Evolutionary conservation across 805 yeast genomes (phyloP), one percentile per base, ranked within the genome.

Genomic region (Ogataea kodamae): DNA sequence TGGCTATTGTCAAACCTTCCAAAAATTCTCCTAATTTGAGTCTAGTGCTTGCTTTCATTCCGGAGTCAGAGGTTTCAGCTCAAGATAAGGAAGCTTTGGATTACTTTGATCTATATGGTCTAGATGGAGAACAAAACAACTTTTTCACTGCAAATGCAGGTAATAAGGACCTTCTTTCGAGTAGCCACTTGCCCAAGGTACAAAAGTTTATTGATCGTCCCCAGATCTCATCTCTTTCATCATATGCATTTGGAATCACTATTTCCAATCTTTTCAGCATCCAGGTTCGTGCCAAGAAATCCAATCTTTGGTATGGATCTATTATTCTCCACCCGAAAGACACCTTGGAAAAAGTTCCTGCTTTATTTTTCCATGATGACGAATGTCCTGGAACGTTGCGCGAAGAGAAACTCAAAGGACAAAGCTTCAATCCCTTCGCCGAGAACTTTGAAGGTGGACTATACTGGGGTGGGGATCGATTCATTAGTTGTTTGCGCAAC

Each of bases 271-370:
- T 90, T 5, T 90, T 78, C 56, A 83, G 95, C 16, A 68, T 92
- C 24, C 95, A 89, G 56, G 73, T 81, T 9, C 70, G 97, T 34
- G 80, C 80, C 2, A 97, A 96, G 5, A 78, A 88, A 2, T 64
- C 76, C 10, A 95, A 89, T 2, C 79, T 88, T 77, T 90, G 97
- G 96, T 76, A 74, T 61, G 99, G 99, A 0, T 84, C 96, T 0
- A 63, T 90, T 10, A 65, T 87, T 2, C 58, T 92, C 18, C 81
- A 86, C 57, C 74, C 90, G 2, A 73, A 74, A 44, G 75, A 63
- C 25, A 76, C 76, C 6, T 22, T 49, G 22, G 81, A 76, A 35
- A 75, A 78, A 26, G 60, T 87, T 11, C 97, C 97, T 0, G 81
- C 88, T 4, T 51, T 92, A 24, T 92, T 89, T 57, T 89, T 92